These are phyloP conservation scores for Leccinum subgranulosum DNA, from an alignment of 768 basidiomycete genomes.

Conservation along the genomic window DNA sequence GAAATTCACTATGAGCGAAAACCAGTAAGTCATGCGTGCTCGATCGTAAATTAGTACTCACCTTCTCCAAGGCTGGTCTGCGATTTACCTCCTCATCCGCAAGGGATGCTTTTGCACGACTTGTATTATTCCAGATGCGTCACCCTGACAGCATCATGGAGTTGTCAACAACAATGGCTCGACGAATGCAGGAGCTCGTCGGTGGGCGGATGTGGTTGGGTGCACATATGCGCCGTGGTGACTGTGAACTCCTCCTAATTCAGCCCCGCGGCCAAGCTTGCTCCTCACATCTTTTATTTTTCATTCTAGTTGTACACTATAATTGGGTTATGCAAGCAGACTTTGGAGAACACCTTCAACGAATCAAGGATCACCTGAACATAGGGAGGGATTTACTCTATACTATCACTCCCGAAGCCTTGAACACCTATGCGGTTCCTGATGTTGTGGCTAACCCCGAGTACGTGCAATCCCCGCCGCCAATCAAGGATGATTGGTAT, in stretches of 20 bases:
- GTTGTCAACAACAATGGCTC: conserved; percentile 30
- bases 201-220: conserved; percentile 40
- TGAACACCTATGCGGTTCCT: conserved; percentile 23
- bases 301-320: conserved; percentile 26
- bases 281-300: neutral
- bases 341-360: conserved; percentile 35
- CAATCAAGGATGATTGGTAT: conserved; percentile 22
- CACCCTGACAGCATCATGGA: conserved; percentile 27
- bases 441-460: conserved; percentile 14
- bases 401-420: conserved; percentile 15
- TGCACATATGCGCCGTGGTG: conserved; percentile 43
- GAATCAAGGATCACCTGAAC: conserved; percentile 29
- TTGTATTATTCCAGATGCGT: conserved; percentile 31
- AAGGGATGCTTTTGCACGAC: conserved; percentile 32
- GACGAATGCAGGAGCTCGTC: conserved; percentile 29
- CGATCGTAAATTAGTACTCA: conserved; percentile 6
- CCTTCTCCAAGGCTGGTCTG: conserved; percentile 27
- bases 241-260: conserved; percentile 31
- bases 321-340: conserved; percentile 36
- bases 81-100: conserved; percentile 30
- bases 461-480: conserved; percentile 15
- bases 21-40: conserved; percentile 27
- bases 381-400: conserved; percentile 18
- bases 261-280: too few relatives aligned
- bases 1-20: conserved; percentile 41